A percentile compares a stretch with the other conserved stretches of the same genome.
Conservation (phyloP, 2,329 filamentous ascomycete genomes). For the Arthrobotrys pseudoclavata region DNA sequence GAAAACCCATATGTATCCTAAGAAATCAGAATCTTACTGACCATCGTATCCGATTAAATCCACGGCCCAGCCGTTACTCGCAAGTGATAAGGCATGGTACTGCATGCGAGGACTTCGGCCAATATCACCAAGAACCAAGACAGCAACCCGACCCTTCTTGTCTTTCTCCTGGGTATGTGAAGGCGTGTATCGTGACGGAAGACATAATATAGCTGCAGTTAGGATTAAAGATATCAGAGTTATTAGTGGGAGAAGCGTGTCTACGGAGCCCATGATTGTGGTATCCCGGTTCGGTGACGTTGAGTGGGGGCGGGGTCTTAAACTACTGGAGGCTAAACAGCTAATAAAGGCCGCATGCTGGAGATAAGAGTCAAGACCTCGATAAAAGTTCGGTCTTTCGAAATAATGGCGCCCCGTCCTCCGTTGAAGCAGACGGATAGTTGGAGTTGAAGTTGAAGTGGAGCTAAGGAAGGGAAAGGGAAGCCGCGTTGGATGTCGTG, state of each 20-base stretch:
- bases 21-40: slow-evolving; percentile 65
- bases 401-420: neutral
- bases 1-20: neutral
- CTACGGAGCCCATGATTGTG: slow-evolving; percentile 46
- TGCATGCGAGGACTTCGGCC: slow-evolving; percentile 98
- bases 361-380: neutral
- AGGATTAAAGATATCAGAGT: slow-evolving; percentile 43
- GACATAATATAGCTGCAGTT: slow-evolving; percentile 35
- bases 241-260: slow-evolving; percentile 47
- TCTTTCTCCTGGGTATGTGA: slow-evolving; percentile 30
- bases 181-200: slow-evolving; percentile 45
- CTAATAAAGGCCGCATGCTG: slow-evolving; percentile 14
- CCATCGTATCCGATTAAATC: slow-evolving; percentile 90
- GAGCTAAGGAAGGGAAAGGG: neutral
- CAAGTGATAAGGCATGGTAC: slow-evolving; percentile 94
- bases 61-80: slow-evolving; percentile 82
- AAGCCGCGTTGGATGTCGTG: slow-evolving; percentile 11
- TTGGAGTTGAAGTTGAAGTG: slow-evolving; percentile 2
- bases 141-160: slow-evolving; percentile 64
- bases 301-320: slow-evolving; percentile 14
- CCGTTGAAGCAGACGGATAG: neutral
- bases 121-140: slow-evolving; percentile 94
- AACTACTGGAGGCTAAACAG: neutral
- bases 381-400: neutral
- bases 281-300: slow-evolving; percentile 1